Conservation (phyloP, 805 yeast genomes). For the Kluyveromyces nonfermentans region DNA sequence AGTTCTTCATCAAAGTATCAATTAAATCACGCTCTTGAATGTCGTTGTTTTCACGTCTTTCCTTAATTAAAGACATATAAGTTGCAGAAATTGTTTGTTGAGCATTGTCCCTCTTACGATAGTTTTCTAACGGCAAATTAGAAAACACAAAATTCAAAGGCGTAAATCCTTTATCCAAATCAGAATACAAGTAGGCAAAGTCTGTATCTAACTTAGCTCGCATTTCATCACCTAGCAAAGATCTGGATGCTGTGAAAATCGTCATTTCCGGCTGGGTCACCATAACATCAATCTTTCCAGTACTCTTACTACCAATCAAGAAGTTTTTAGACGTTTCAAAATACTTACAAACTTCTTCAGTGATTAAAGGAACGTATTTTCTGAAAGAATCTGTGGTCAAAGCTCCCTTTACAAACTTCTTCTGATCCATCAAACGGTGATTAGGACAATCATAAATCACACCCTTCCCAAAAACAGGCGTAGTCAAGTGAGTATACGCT, state of each 20-base stretch:
- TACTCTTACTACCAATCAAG: constrained; percentile 29
- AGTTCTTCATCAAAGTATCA: constrained; percentile 73
- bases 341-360: constrained; percentile 64
- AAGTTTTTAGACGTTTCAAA: constrained; percentile 46
- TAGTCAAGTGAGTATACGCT: constrained; percentile 92
- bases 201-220: constrained; percentile 71
- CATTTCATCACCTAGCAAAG: constrained; percentile 85
- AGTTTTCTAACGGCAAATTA: constrained; percentile 78
- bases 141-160: constrained; percentile 96
- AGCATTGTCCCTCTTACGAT: constrained; percentile 79
- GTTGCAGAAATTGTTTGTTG: constrained; percentile 73
- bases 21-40: constrained; percentile 80
- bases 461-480: constrained; percentile 98
- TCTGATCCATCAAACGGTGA: constrained; percentile 91
- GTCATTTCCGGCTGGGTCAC: constrained; percentile 89
- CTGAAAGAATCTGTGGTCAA: constrained; percentile 78
- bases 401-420: constrained; percentile 89
- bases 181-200: constrained; percentile 79
- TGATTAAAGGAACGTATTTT: constrained; percentile 79
- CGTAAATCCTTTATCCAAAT: constrained; percentile 93
- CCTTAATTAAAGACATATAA: constrained; percentile 65
- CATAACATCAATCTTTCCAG: constrained; percentile 60
- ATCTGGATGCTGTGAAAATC: constrained; percentile 89
- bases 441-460: constrained; percentile 97
- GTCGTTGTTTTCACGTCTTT: constrained; percentile 70